Base-by-base conservation (phyloP, 768 basidiomycete species). In the Myochromella boudieri region DNA sequence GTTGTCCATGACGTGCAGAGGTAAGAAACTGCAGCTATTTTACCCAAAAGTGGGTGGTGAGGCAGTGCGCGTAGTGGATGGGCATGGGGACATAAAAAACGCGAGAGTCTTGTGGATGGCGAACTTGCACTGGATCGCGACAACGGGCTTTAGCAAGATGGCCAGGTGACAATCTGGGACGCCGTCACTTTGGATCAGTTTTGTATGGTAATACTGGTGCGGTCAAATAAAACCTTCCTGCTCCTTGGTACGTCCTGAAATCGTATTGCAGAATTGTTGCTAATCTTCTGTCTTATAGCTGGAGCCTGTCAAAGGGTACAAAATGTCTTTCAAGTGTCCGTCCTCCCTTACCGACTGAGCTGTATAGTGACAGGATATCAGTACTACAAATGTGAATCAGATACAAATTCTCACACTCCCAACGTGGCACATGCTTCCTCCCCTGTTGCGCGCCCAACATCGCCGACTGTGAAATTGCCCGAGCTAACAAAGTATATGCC, bases 101-200 rank as follows among this genome's bases (percentile, higher is more conserved):
- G 81, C 91, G 3, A 77, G 95, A 14, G 86, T 93, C 3, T 74
- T 78, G 21, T 98, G 91, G 90, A 82, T 97, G 81, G 95, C 95
- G 34, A 87, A 91, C 44, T 68, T 79, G 39, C 93, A 94, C 64
- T 82, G 82, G 53, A 80, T 97, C 61, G 91, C 87, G 11, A 98
- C 95, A 10, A 99, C 95, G 11, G 95, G 95, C 0, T 98, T 98
- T 68, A 92, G 89, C 68, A 91, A 84, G 67, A 95, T 95, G 91
- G 91, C 89, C 38, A 95, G 98, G 63, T 78, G 95, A 7, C 93
- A 99, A 65, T 76, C 93, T 26, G 77, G 74, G 44, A 68, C 98
- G 90, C 81, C 47, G 69, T 83, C 43, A 75, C 74, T 11, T 71
- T 98, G 50, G 95, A 99, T 65, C 92, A 95, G 64, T 86, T 85